Evolutionary conservation across 106 monocot genomes (phyloP), one percentile per base, ranked within the genome.

Genomic region (Dioscorea dumetorum): DNA sequence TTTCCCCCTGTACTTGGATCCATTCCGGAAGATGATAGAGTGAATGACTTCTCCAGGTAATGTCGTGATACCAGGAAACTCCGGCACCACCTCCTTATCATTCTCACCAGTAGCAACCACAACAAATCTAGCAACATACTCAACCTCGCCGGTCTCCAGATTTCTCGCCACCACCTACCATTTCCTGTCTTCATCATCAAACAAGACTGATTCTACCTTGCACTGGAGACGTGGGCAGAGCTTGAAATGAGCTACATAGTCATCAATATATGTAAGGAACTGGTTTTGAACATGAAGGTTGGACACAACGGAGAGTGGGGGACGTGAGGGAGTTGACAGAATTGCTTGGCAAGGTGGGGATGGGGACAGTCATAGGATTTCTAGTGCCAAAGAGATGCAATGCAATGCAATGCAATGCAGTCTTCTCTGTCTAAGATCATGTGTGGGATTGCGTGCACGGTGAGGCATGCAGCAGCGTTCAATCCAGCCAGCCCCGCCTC

Each of bases 401-500:
- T 28, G 59, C 73, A 66, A 66, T 28, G 59, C 73, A 66, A 58
- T 3, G 69, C 84, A 12, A 66, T 28, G 59, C 73, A 66, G 69
- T 77, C 77, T 16, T 80, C 84, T 12, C 70, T 57, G 33, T 84
- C 84, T 50, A 84, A 76, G 31, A 84, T 52, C 50, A 84, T 31
- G 65, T 58, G 24, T 0, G 66, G 64, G 54, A 80, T 33, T 51
- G 52, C n/a, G 15, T 33, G 66, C 15, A 24, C 1, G 49, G 49
- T 20, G 35, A 84, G 76, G 73, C 80, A 80, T 10, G 84, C 84
- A 20, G 80, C 73, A 11, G 61, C 51, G 12, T 80, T 80, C 0
- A 84, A 73, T 0, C 84, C 84, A 2, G 84, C 60, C 12, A 65
- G 80, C 22, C 84, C 84, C 0, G 84, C 76, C 11, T 80, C 84